phyloP scores from a whole-genome alignment of 441 rosid species.

The Mallotus japonicus region DNA sequence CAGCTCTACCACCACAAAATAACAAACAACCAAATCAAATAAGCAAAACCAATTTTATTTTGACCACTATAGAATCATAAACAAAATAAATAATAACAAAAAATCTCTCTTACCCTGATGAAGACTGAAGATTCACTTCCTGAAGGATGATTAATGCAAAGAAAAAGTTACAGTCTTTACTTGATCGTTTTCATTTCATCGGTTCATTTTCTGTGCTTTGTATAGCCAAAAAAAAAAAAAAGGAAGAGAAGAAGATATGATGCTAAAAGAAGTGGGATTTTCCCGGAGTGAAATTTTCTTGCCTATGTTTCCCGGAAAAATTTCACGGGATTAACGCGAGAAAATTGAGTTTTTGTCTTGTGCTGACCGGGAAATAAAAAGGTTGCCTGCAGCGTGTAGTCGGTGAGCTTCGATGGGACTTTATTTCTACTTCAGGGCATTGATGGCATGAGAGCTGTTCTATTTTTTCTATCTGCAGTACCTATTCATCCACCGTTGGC shows the following conservation, averaged over 20 bases:
- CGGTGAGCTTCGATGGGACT: not conserved
- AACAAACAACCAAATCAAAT: not conserved
- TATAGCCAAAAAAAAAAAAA: too few relatives aligned
- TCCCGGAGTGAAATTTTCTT: not conserved
- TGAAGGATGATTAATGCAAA: too few relatives aligned
- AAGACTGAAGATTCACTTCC: too few relatives aligned
- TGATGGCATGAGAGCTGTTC: not conserved
- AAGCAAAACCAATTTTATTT: not conserved
- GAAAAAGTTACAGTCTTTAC: too few relatives aligned
- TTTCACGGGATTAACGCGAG: constrained; percentile 24
- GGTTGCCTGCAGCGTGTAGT: not conserved
- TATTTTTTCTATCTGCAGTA: too few relatives aligned
- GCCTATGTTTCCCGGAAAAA: not conserved
- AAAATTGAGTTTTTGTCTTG: constrained; percentile 12
- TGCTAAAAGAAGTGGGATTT: not conserved
- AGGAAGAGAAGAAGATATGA: not conserved
- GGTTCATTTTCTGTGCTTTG: too few relatives aligned
- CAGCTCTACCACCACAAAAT: too few relatives aligned
- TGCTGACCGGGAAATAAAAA: not conserved
- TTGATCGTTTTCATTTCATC: too few relatives aligned
- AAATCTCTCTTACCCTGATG: not conserved
- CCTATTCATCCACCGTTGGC: too few relatives aligned
- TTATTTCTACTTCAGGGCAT: not conserved
- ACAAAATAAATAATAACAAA: not conserved
- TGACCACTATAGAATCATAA: not conserved